Evolutionary conservation across 202 grass and related monocot species (phyloP), one percentile per base, ranked within the genome.

Genomic region (Zizania palustris): DNA sequence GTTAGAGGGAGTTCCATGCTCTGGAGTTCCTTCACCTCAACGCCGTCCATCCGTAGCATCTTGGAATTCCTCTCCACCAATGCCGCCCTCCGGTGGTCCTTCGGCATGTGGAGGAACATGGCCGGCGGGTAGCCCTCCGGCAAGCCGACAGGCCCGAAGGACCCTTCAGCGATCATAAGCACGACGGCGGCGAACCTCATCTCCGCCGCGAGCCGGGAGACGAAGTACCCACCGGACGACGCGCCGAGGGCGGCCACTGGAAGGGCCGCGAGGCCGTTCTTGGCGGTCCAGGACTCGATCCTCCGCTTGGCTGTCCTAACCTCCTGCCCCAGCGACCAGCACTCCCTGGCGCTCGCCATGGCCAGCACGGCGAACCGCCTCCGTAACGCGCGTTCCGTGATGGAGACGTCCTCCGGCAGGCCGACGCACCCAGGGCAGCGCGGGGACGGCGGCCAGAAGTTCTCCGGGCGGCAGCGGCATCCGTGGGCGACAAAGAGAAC

Each of bases 101-200:
- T 93, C 4, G 93, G 90, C 93, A 97, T 97, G 85, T 93, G 90
- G 9, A 93, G 77, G 75, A 97, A 93, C 74, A 93, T 79, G 3
- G 90, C 74, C 9, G 90, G 81, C 14, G 82, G 87, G 34, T 86
- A 93, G 12, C 51, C 61, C 21, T 8, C 18, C 6, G 60, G 69
- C 22, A 71, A 50, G 44, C 50, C 79, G 14, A 36, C 62, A 9
- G 56, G 38, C 3, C 20, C 54, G 20, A 96, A 92, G 19, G 79
- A 34, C n/a, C 92, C 92, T 63, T 89, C 92, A 0, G 92, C 65
- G 53, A 96, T 96, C 89, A 96, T 96, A 57, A 96, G 73, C 50
- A 87, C 85, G 18, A 97, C 73, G 85, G 80, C 72, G 4, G 79
- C 60, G 57, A 93, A 74, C 35, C 63, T 72, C 79, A 88, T 84